Evolutionary conservation across 331 rosid species (phyloP).

Genomic region (Rhamnella rubrinervis): DNA sequence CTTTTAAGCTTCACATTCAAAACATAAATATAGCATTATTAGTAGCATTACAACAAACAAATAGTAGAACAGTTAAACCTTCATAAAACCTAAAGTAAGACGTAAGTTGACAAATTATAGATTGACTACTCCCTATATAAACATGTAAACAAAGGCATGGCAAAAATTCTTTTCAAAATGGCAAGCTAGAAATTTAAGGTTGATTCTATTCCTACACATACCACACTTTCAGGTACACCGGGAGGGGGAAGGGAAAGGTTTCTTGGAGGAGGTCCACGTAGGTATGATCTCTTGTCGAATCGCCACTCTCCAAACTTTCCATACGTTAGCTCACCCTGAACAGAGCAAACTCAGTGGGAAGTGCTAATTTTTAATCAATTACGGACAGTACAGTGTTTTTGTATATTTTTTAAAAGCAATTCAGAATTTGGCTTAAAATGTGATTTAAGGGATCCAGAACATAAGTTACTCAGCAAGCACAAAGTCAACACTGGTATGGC

Average conservation of each 20-base stretch:
- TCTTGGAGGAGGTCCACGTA: slow-evolving; percentile 78
- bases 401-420: not conserved
- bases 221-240: slow-evolving; percentile 99
- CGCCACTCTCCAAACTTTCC: slow-evolving; percentile 96
- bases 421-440: not conserved
- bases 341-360: slow-evolving; percentile 16
- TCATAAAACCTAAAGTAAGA: not conserved
- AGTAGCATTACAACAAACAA: not conserved
- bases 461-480: too few relatives aligned
- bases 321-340: slow-evolving; percentile 82
- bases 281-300: slow-evolving; percentile 86
- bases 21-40: not conserved
- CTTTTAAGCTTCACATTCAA: not conserved
- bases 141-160: not conserved
- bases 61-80: not conserved
- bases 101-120: not conserved
- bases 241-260: slow-evolving; percentile 87
- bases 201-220: slow-evolving; percentile 38
- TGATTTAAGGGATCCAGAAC: too few relatives aligned
- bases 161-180: slow-evolving; percentile 15
- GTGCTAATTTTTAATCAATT: not conserved
- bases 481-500: too few relatives aligned
- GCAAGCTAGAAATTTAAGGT: slow-evolving; percentile 6
- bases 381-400: not conserved
- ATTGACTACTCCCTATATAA: not conserved